Percentiles rank a stretch among this genome's conserved stretches.
Evolutionary conservation across 2,329 filamentous ascomycete genomes (phyloP).

Genomic region (Calonectria henricotiae): DNA sequence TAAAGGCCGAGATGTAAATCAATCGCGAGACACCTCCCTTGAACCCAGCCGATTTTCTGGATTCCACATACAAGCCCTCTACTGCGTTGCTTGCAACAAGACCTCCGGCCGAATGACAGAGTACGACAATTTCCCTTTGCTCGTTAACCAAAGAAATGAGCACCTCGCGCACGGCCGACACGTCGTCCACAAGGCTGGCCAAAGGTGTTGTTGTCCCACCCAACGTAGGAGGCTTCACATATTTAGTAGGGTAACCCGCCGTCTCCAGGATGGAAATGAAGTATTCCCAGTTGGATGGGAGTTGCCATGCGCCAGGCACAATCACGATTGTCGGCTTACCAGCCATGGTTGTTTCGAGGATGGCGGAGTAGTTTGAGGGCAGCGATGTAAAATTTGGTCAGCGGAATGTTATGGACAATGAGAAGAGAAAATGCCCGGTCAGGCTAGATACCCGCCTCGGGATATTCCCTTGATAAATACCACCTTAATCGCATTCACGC

Average conservation of each 20-base stretch:
- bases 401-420: background rate
- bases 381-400: no score
- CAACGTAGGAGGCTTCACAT: constrained; percentile 14
- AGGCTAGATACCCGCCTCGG: background rate
- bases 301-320: constrained; percentile 24
- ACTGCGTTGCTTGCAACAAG: constrained; percentile 22
- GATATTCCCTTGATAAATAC: background rate
- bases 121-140: background rate
- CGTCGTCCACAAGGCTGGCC: constrained; percentile 6
- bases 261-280: constrained; percentile 13
- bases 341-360: background rate
- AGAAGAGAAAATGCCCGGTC: no score
- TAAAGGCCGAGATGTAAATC: constrained; percentile 21
- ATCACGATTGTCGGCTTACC: constrained; percentile 16
- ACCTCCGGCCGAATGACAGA: constrained; percentile 19
- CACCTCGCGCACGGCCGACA: background rate
- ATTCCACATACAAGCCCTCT: constrained; percentile 2
- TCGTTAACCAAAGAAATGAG: background rate
- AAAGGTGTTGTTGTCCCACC: constrained; percentile 21
- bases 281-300: constrained; percentile 11
- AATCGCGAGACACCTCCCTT: constrained; percentile 9
- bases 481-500: background rate
- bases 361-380: no score
- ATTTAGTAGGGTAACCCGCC: constrained; percentile 9
- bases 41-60: background rate